These are phyloP conservation scores for Trichosporon faecale DNA, from an alignment of 1,284 basidiomycete species.

Conservation along the genomic window DNA sequence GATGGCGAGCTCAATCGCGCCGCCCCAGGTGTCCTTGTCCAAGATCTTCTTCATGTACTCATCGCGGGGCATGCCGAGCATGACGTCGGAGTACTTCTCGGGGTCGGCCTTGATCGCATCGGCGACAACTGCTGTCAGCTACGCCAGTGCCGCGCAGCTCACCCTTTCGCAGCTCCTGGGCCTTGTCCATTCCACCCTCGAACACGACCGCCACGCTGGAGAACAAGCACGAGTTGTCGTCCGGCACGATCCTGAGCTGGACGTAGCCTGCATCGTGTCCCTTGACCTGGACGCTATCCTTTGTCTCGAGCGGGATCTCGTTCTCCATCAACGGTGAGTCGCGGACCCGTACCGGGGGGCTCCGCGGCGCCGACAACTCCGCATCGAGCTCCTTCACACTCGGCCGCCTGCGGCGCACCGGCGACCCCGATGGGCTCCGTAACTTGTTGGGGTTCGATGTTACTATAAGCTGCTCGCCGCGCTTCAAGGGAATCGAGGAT, in stretches of 20 bases:
- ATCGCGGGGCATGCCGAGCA: slow-evolving; percentile 73
- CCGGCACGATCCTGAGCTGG: slow-evolving; percentile 69
- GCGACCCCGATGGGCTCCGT: slow-evolving; percentile 20
- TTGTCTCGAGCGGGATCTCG: slow-evolving; percentile 28
- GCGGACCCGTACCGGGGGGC: slow-evolving; percentile 19
- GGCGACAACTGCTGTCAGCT: slow-evolving; percentile 63
- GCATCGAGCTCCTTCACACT: slow-evolving; percentile 41
- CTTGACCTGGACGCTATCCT: slow-evolving; percentile 38
- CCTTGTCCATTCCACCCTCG: slow-evolving; percentile 67
- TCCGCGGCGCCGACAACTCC: slow-evolving; percentile 33
- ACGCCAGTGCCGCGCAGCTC: slow-evolving; percentile 10
- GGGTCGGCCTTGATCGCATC: slow-evolving; percentile 70
- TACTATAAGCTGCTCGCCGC: slow-evolving; percentile 80
- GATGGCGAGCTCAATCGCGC: slow-evolving; percentile 83
- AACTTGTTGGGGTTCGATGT: slow-evolving; percentile 51
- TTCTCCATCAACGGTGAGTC: slow-evolving; percentile 20
- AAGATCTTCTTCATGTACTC: slow-evolving; percentile 77
- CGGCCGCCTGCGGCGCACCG: slow-evolving; percentile 30
- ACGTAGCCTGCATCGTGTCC: slow-evolving; percentile 54
- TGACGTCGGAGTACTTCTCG: slow-evolving; percentile 71
- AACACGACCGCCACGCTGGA: slow-evolving; percentile 78
- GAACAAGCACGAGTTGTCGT: slow-evolving; percentile 92
- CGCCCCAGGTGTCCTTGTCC: slow-evolving; percentile 80
- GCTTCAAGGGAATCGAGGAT: slow-evolving; percentile 68
- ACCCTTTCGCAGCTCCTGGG: slow-evolving; percentile 43